These are phyloP conservation scores for Fusarium verticillioides DNA, from an alignment of 2,329 filamentous ascomycete species.

Conservation along the genomic window DNA sequence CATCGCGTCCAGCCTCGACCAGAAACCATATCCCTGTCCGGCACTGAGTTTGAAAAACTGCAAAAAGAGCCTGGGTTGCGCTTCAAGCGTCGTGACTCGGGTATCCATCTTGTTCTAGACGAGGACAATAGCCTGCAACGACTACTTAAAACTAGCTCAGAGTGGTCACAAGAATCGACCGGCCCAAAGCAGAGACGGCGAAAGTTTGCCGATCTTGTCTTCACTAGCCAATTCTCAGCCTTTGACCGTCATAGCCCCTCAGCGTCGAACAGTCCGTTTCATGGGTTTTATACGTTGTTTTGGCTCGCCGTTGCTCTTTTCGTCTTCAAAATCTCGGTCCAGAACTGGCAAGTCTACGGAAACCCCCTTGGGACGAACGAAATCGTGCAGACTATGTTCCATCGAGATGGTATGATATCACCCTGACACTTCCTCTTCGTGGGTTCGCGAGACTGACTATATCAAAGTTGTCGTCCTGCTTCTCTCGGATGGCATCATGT, in stretches of 20 bases:
- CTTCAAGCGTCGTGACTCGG: slow-evolving; percentile 41
- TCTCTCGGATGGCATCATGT: slow-evolving; percentile 76
- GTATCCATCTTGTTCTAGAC: slow-evolving; percentile 44
- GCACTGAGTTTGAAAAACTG: slow-evolving; percentile 7
- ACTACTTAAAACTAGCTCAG: slow-evolving; percentile 41
- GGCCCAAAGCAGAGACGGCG: slow-evolving; percentile 26
- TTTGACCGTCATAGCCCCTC: slow-evolving; percentile 78
- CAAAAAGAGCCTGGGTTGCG: slow-evolving; percentile 4
- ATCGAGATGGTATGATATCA: slow-evolving; percentile 55
- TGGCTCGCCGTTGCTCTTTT: slow-evolving; percentile 77
- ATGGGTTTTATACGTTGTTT: slow-evolving; percentile 83
- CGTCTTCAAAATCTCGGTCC: slow-evolving; percentile 72
- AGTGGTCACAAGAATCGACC: slow-evolving; percentile 36
- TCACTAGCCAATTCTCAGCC: slow-evolving; percentile 77
- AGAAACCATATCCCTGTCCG: slow-evolving; percentile 19
- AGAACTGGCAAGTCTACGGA: slow-evolving; percentile 76
- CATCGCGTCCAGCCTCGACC: background rate
- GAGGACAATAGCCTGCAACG: slow-evolving; percentile 46
- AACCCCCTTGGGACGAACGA: slow-evolving; percentile 76
- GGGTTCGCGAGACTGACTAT: background rate
- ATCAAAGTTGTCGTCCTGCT: slow-evolving; percentile 62
- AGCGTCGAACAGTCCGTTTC: slow-evolving; percentile 75
- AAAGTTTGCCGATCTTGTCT: slow-evolving; percentile 66
- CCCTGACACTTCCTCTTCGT: too few relatives aligned
- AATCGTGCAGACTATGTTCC: slow-evolving; percentile 75